Evolutionary conservation across 108 stramenopile genomes (phyloP).

Genomic region (Nitzschia palea): DNA sequence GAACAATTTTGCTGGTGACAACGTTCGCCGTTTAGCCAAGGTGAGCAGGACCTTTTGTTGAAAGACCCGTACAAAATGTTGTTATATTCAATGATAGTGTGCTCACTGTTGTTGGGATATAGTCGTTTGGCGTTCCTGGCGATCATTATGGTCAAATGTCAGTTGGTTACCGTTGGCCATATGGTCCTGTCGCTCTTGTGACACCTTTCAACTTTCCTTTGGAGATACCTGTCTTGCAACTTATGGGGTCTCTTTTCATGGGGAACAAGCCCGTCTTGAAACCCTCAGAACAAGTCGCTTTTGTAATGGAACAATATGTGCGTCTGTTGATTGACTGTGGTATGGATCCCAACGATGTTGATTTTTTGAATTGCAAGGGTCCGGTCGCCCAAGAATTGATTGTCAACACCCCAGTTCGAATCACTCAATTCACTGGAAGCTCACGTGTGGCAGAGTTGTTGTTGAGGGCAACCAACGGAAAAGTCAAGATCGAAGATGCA

Average conservation of each 20-base stretch:
- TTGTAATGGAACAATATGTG: slow-evolving; percentile 96
- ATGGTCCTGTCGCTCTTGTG: slow-evolving; percentile 92
- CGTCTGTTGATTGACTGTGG: slow-evolving; percentile 92
- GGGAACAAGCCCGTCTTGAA: slow-evolving; percentile 96
- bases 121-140: slow-evolving; percentile 86
- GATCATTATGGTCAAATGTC: slow-evolving; percentile 96
- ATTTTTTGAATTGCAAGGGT: slow-evolving; percentile 92
- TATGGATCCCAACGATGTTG: slow-evolving; percentile 86
- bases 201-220: slow-evolving; percentile 97
- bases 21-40: slow-evolving; percentile 89
- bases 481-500: slow-evolving; percentile 96
- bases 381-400: slow-evolving; percentile 87
- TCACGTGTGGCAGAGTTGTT: slow-evolving; percentile 86
- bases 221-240: slow-evolving; percentile 94
- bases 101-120: neutral
- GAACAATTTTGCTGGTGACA: slow-evolving; percentile 92
- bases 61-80: too few species aligned
- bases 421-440: slow-evolving; percentile 97
- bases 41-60: slow-evolving; percentile 5
- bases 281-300: slow-evolving; percentile 79
- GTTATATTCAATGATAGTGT: too few species aligned
- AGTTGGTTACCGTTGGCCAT: slow-evolving; percentile 95
- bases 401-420: slow-evolving; percentile 70
- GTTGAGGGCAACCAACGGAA: slow-evolving; percentile 78
- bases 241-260: slow-evolving; percentile 98